These are phyloP conservation scores for Eucalyptus grandis DNA, from an alignment of 345 rosid species.

Conservation along the genomic window DNA sequence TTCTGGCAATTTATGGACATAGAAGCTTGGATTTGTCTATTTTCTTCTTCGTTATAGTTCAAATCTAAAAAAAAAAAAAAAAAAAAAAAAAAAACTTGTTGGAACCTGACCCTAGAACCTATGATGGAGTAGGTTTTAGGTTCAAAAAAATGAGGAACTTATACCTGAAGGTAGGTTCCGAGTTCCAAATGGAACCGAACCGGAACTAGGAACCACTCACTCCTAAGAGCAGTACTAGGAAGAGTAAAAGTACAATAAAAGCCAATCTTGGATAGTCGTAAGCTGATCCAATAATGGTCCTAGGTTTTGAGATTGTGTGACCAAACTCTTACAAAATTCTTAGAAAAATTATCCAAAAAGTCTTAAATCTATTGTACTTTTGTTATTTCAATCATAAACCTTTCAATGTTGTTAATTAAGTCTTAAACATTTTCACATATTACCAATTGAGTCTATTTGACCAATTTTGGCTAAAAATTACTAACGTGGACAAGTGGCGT, in stretches of 20 bases:
- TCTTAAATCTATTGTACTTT: accelerated
- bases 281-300: not conserved
- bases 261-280: not conserved
- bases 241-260: not conserved
- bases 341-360: accelerated
- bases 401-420: too few species aligned
- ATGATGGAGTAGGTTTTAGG: too few species aligned
- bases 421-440: accelerated
- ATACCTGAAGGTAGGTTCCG: too few species aligned
- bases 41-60: too few species aligned
- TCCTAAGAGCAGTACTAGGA: accelerated
- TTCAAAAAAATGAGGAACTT: too few species aligned
- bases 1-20: too few species aligned
- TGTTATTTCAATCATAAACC: accelerated
- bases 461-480: accelerated
- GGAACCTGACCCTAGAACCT: too few species aligned
- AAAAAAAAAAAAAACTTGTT: too few species aligned
- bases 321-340: accelerated
- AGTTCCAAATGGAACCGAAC: too few species aligned
- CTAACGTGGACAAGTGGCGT: accelerated
- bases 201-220: too few species aligned
- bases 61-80: too few species aligned
- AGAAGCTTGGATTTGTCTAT: too few species aligned
- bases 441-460: accelerated
- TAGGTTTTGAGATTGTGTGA: not conserved